A percentile compares a stretch with the other conserved stretches of the same genome.
These are phyloP conservation scores for Lipomyces oligophaga DNA, from an alignment of 805 yeast species.

Conservation along the genomic window DNA sequence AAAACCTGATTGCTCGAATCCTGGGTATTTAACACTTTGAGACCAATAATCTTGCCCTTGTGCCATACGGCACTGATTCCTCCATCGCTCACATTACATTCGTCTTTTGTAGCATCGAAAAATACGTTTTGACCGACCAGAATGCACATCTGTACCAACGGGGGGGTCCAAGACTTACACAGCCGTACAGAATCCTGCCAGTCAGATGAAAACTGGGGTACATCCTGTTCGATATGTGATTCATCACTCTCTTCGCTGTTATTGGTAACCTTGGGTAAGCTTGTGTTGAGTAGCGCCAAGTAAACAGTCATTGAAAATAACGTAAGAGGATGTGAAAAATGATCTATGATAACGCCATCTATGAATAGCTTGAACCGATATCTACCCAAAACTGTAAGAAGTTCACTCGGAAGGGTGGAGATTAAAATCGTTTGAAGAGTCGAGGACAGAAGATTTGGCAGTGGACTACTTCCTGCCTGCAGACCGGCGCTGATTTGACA, in stretches of 20 bases:
- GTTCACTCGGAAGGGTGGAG: conserved; percentile 50
- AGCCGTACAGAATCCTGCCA: conserved; percentile 60
- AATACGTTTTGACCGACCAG: conserved; percentile 65
- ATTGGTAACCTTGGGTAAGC: conserved; percentile 28
- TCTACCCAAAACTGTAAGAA: conserved; percentile 62
- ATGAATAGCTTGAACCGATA: conserved; percentile 74
- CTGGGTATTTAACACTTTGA: conserved; percentile 15
- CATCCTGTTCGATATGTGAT: conserved; percentile 7
- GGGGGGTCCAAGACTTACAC: conserved; percentile 55
- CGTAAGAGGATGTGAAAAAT: conserved; percentile 76
- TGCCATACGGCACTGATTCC: conserved; percentile 75
- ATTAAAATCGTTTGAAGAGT: conserved; percentile 53
- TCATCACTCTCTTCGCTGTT: conserved; percentile 7
- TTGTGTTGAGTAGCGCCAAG: conserved; percentile 75
- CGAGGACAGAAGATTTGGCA: conserved; percentile 60
- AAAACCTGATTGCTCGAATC: conserved; percentile 20
- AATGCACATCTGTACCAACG: conserved; percentile 72
- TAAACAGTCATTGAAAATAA: conserved; percentile 75
- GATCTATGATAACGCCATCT: conserved; percentile 75
- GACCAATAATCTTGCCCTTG: conserved; percentile 63
- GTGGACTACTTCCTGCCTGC: conserved; percentile 49
- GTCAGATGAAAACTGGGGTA: conserved; percentile 42
- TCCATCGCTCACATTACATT: conserved; percentile 81
- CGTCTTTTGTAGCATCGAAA: conserved; percentile 85
- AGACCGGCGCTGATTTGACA: conserved; percentile 35